These are phyloP conservation scores for Ceratorhiza oryzae-sativae DNA, from an alignment of 1,284 basidiomycete genomes.

Conservation along the genomic window DNA sequence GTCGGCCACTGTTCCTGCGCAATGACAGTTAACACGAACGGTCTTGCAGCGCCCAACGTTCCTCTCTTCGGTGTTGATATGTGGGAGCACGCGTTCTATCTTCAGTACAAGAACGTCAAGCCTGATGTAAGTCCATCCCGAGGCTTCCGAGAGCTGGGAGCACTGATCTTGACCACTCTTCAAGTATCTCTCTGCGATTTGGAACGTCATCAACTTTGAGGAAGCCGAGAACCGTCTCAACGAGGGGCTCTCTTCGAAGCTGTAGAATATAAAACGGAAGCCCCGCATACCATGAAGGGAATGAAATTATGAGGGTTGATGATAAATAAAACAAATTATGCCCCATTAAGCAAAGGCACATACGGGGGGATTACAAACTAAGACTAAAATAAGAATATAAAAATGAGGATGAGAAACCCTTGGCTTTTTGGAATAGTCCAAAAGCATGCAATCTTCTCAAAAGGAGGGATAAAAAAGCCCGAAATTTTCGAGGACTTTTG, in stretches of 20 bases:
- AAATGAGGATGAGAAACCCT: no score
- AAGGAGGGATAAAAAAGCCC: neutral
- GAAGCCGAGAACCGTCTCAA: slow-evolving; percentile 74
- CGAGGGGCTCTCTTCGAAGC: slow-evolving; percentile 52
- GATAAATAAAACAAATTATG: neutral
- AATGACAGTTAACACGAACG: neutral
- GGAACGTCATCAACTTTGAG: slow-evolving; percentile 82
- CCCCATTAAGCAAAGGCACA: no score
- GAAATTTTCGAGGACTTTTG: neutral
- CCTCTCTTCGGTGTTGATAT: slow-evolving; percentile 90
- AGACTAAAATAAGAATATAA: no score
- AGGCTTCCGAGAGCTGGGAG: neutral
- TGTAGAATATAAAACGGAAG: neutral
- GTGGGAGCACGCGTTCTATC: slow-evolving; percentile 69
- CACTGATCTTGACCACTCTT: neutral
- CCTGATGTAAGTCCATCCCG: slow-evolving; percentile 61
- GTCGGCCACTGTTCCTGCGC: neutral
- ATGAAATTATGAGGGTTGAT: slow-evolving; percentile 4
- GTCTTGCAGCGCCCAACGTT: slow-evolving; percentile 54
- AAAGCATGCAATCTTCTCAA: no score
- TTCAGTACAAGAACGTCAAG: slow-evolving; percentile 81
- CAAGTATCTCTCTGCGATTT: slow-evolving; percentile 81
- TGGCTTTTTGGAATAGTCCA: no score
- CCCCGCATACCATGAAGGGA: neutral
- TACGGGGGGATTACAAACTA: no score